Evolutionary conservation across 2,329 filamentous ascomycete genomes (phyloP).

Genomic region (Escovopsis sp.): DNA sequence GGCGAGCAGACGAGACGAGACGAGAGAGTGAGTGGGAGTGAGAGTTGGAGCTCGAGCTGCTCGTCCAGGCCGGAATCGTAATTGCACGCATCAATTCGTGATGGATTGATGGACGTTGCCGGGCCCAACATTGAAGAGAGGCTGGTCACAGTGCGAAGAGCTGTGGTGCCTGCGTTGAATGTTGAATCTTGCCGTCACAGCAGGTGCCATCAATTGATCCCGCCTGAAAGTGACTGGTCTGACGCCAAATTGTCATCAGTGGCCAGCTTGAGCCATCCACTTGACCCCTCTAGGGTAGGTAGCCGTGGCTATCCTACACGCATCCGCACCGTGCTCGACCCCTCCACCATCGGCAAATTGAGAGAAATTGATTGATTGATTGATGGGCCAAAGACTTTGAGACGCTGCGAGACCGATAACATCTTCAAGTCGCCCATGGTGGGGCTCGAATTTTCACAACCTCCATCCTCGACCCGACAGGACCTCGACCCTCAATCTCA

Average conservation of each 20-base stretch:
- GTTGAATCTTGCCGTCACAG: background rate
- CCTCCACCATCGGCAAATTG: background rate
- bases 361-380: background rate
- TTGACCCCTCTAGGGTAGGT: too few species aligned
- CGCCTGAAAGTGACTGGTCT: too few species aligned
- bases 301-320: too few species aligned
- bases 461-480: conserved; percentile 13
- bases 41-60: background rate
- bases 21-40: too few species aligned
- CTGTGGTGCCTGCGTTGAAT: background rate
- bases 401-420: background rate
- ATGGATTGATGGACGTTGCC: background rate
- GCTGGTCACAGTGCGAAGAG: background rate
- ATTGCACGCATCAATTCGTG: background rate
- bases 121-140: background rate
- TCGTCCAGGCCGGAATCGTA: too few species aligned
- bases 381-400: too few species aligned
- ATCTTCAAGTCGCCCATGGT: conserved; percentile 17
- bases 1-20: background rate
- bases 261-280: too few species aligned
- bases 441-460: conserved; percentile 27
- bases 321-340: too few species aligned
- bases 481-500: conserved; percentile 4
- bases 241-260: too few species aligned
- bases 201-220: too few species aligned